These are phyloP conservation scores for Cunninghamia lanceolata DNA, from an alignment of 75 land plant species.

Conservation along the genomic window DNA sequence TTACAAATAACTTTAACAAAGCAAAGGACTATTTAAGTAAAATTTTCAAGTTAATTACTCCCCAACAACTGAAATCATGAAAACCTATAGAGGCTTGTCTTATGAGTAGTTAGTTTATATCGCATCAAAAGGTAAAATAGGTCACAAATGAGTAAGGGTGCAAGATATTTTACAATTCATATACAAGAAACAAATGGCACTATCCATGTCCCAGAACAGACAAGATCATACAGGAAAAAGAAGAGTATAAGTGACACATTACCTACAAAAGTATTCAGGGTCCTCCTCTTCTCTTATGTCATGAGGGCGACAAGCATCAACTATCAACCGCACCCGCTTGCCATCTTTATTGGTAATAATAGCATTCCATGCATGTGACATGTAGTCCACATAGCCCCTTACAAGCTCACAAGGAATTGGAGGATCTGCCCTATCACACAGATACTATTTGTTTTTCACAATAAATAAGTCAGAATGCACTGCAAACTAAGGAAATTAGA, in stretches of 20 bases:
- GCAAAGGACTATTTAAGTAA: not conserved
- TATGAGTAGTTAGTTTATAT: not conserved
- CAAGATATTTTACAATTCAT: no score
- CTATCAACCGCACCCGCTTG: slow-evolving; percentile 63
- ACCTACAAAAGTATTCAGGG: slow-evolving; percentile 95
- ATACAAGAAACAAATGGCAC: not conserved
- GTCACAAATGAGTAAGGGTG: not conserved
- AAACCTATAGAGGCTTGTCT: not conserved
- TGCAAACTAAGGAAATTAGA: not conserved
- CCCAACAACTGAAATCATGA: not conserved
- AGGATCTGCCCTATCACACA: slow-evolving; percentile 90
- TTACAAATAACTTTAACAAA: not conserved
- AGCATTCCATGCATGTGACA: slow-evolving; percentile 96
- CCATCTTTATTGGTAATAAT: slow-evolving; percentile 49
- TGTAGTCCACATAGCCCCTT: slow-evolving; percentile 88
- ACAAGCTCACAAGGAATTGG: slow-evolving; percentile 92
- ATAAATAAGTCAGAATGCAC: not conserved
- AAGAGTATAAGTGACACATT: not conserved
- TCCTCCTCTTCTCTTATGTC: slow-evolving; percentile 88
- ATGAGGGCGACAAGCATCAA: slow-evolving; percentile 90
- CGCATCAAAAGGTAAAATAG: not conserved
- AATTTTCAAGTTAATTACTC: not conserved
- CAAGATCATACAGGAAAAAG: not conserved
- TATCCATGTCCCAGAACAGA: not conserved
- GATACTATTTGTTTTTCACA: slow-evolving; percentile 50